These are phyloP conservation scores for Paecilomyces sp. DNA, from an alignment of 2,329 filamentous ascomycete genomes.

Conservation along the genomic window DNA sequence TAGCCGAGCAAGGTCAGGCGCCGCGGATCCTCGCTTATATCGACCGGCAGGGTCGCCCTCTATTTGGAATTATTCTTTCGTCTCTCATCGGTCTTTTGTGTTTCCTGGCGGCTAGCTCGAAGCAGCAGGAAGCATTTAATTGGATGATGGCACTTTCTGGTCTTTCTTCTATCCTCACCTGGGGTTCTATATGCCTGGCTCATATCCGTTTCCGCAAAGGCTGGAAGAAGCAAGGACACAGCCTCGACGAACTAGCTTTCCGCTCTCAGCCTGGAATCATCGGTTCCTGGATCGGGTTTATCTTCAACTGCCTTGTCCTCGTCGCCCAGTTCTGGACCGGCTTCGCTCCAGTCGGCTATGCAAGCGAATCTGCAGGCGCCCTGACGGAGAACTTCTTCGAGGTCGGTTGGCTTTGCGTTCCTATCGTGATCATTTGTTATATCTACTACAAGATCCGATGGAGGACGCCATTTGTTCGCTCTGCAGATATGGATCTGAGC, in stretches of 20 bases:
- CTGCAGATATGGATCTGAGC: constrained; percentile 74
- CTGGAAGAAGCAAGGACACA: constrained; percentile 65
- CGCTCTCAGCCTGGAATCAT: constrained; percentile 67
- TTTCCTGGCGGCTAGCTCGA: constrained; percentile 62
- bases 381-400: constrained; percentile 64
- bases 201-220: constrained; percentile 85
- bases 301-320: constrained; percentile 68
- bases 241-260: constrained; percentile 73
- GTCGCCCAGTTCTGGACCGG: constrained; percentile 84
- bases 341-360: constrained; percentile 63
- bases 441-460: constrained; percentile 68
- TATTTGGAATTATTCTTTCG: constrained; percentile 64
- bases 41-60: constrained; percentile 72
- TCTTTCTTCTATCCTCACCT: constrained; percentile 67
- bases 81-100: constrained; percentile 64
- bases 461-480: constrained; percentile 59
- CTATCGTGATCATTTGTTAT: constrained; percentile 56
- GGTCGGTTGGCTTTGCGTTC: constrained; percentile 49
- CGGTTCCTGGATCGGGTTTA: constrained; percentile 74
- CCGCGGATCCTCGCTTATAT: constrained; percentile 72
- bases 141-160: constrained; percentile 76
- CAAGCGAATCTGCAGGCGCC: constrained; percentile 33
- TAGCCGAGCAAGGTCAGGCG: constrained; percentile 81
- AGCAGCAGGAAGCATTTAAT: constrained; percentile 59
- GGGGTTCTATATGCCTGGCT: constrained; percentile 77